These are phyloP conservation scores for Cryptococcus floricola DNA, from an alignment of 1,284 basidiomycete species.

Conservation along the genomic window DNA sequence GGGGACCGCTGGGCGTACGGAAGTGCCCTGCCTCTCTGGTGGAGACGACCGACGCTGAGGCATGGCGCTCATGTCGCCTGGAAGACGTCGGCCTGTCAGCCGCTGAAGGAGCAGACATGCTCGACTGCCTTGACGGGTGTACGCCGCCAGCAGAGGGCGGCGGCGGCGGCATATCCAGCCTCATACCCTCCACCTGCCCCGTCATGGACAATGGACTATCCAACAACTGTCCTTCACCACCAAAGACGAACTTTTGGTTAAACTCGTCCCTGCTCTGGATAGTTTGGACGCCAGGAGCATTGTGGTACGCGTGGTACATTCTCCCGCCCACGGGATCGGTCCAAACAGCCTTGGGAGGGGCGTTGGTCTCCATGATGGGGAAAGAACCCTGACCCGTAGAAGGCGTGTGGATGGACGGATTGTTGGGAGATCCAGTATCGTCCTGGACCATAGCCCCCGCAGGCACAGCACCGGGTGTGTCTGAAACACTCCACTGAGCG, in stretches of 20 bases:
- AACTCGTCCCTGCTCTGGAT: too few relatives aligned
- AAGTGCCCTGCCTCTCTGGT: neutral
- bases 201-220: constrained; percentile 12
- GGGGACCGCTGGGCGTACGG: neutral
- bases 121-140: too few relatives aligned
- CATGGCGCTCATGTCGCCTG: neutral
- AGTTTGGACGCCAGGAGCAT: too few relatives aligned
- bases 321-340: constrained; percentile 13
- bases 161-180: neutral
- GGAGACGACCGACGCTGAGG: too few relatives aligned
- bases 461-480: too few relatives aligned
- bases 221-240: neutral
- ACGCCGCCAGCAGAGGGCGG: neutral
- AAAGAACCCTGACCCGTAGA: constrained; percentile 19
- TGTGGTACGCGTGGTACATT: neutral
- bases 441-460: neutral
- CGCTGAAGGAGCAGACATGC: too few relatives aligned
- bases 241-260: too few relatives aligned
- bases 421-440: constrained; percentile 15
- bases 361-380: constrained; percentile 5
- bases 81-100: neutral
- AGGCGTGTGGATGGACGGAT: constrained; percentile 21
- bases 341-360: constrained; percentile 2
- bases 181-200: neutral
- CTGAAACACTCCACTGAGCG: neutral